Conservation (phyloP, 805 yeast species). For the Limtongia smithiae region DNA sequence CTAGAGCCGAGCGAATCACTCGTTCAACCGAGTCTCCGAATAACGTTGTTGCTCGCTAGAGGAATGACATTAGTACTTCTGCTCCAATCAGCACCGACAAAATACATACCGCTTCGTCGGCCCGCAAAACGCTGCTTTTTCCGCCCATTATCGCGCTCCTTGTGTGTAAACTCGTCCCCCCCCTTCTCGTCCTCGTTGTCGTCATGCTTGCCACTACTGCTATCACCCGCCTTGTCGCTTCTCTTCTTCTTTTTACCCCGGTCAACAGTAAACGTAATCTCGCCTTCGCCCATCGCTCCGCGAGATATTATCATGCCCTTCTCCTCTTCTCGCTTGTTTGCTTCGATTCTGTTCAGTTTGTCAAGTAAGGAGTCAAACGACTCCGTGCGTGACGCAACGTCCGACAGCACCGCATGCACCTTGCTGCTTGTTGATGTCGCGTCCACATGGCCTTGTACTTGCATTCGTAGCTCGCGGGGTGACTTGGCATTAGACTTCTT, state of each 20-base stretch:
- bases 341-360: slow-evolving; percentile 8
- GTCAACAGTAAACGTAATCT: slow-evolving; percentile 24
- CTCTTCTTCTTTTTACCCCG: slow-evolving; percentile 11
- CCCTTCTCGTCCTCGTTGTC: slow-evolving; percentile 13
- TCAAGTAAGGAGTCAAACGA: slow-evolving; percentile 15
- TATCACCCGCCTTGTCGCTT: not conserved
- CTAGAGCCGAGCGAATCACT: not conserved
- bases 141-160: slow-evolving; percentile 22
- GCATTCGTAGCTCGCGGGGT: no score
- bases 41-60: slow-evolving; percentile 18
- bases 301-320: slow-evolving; percentile 13
- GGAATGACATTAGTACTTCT: not conserved
- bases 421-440: no score
- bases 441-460: no score
- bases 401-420: no score
- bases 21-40: slow-evolving; percentile 12
- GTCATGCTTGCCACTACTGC: slow-evolving; percentile 5
- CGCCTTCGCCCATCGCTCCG: slow-evolving; percentile 26
- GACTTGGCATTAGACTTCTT: no score
- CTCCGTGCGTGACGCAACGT: no score
- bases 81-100: not conserved
- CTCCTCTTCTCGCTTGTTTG: not conserved
- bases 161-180: slow-evolving; percentile 1
- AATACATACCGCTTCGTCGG: slow-evolving; percentile 21
- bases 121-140: slow-evolving; percentile 22